A percentile compares a stretch with the other conserved stretches of the same genome.
Conservation (phyloP, 2,329 filamentous ascomycete genomes). For the Cercospora nicotianae region DNA sequence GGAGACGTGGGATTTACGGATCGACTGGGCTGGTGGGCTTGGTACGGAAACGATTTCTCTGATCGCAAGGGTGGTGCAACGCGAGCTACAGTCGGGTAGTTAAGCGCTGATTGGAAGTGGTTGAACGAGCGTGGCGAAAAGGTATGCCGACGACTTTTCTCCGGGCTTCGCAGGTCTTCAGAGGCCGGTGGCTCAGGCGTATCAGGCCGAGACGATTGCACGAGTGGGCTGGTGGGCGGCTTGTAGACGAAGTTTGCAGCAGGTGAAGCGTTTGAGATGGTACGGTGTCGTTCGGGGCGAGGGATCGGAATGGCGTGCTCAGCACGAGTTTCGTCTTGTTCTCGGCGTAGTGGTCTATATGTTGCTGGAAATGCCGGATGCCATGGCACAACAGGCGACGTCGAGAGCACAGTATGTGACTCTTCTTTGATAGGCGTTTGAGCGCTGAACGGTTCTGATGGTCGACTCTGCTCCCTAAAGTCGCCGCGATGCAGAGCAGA, state of each 20-base stretch:
- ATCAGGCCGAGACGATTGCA: constrained; percentile 54
- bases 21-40: constrained; percentile 75
- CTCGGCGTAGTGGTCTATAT: constrained; percentile 31
- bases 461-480: constrained; percentile 49
- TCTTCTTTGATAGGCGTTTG: constrained; percentile 19
- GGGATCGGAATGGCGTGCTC: constrained; percentile 35
- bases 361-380: constrained; percentile 49
- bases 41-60: constrained; percentile 65
- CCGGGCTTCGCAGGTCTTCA: constrained; percentile 44
- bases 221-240: constrained; percentile 86
- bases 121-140: constrained; percentile 64
- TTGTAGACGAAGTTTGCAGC: constrained; percentile 81
- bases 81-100: constrained; percentile 35
- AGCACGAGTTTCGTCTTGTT: constrained; percentile 9
- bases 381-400: constrained; percentile 61
- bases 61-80: constrained; percentile 53
- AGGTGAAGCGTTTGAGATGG: constrained; percentile 61
- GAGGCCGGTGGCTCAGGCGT: constrained; percentile 38
- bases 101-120: constrained; percentile 48
- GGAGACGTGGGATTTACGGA: constrained; percentile 61
- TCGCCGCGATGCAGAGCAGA: constrained; percentile 69
- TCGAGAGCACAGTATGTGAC: constrained; percentile 39
- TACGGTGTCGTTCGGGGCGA: constrained; percentile 45
- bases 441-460: constrained; percentile 24
- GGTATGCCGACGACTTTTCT: constrained; percentile 66